Evolutionary conservation across 1,139 yeast species (phyloP), one percentile per base, ranked within the genome.

Genomic region (Blastobotrys proliferans): DNA sequence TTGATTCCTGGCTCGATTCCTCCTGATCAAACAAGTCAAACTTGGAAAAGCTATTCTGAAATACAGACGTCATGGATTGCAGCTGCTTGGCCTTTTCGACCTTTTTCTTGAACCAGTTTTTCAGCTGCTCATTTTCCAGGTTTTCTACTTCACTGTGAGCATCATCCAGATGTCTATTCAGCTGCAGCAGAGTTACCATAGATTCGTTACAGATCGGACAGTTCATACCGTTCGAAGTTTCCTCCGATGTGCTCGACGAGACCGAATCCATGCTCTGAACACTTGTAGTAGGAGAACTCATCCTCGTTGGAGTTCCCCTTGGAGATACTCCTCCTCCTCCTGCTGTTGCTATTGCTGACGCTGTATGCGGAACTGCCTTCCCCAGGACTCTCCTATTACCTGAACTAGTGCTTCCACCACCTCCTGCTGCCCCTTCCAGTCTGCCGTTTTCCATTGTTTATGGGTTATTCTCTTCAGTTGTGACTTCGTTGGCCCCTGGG

Each of bases 201-300:
- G 66, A 49, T 49, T 79, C 84, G 18, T 68, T 62, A 58, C 95
- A 86, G 3, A 85, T 81, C 0, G 95, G 95, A 55, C 95, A 86
- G 18, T 40, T 32, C 32, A 69, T 47, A 17, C 48, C 51, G 6
- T 24, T 21, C 14, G 20, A 31, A 13, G 36, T 38, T n/a, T 35
- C 46, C 9, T 44, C 44, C 6, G 44, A 41, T 6, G 44, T 35
- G 9, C 19, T 32, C 14, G 40, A 30, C n/a, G 40, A 25, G n/a
- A 31, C 14, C 3, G 38, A 34, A 3, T 34, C 38, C 10, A 40
- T 17, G 24, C 35, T 34, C 19, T 34, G 38, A 16, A 33, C 6
- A 19, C 36, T 30, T 8, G 31, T 24, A 3, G 41, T 11, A 10
- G 41, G 41, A 6, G 41, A 38, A n/a, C 31, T 25, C 5, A 30